phyloP scores from a whole-genome alignment of 2,329 filamentous ascomycete species.

The Neurospora crassa region DNA sequence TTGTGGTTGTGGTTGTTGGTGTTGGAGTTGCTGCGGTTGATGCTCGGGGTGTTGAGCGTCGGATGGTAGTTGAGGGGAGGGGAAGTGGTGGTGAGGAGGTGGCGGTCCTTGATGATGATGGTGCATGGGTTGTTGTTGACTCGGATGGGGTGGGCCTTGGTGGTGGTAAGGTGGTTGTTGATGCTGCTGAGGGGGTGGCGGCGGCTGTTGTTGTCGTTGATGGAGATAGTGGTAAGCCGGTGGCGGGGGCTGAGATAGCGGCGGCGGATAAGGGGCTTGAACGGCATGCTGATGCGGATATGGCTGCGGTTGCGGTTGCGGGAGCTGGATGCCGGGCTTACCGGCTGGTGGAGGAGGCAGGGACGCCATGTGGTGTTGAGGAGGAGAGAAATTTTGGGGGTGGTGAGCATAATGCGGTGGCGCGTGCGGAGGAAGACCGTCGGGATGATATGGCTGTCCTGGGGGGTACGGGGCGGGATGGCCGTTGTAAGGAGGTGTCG shows the following conservation, averaged over 20 bases:
- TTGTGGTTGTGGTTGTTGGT: not conserved
- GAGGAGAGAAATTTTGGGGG: not conserved
- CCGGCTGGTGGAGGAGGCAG: not conserved
- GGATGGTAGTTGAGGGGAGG: conserved; percentile 6
- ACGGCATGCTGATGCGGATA: conserved; percentile 2
- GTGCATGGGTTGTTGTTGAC: not conserved
- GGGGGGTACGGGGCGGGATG: not conserved
- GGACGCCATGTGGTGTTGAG: conserved; percentile 8
- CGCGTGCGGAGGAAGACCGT: not conserved
- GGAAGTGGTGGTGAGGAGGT: conserved; percentile 3
- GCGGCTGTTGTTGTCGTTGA: not conserved
- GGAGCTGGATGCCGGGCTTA: not conserved
- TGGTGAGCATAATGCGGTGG: not conserved
- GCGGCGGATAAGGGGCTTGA: conserved; percentile 1
- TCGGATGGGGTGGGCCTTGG: not conserved
- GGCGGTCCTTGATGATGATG: conserved; percentile 6
- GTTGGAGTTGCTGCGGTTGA: not conserved
- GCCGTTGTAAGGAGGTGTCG: conserved; percentile 6
- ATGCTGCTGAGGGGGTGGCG: not conserved
- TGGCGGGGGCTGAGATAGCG: conserved; percentile 3
- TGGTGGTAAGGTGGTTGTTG: conserved; percentile 1
- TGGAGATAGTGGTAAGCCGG: conserved; percentile 6
- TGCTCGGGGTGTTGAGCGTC: not conserved
- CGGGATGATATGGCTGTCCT: not conserved
- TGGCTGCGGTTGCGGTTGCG: conserved; percentile 1